Conservation (phyloP, 805 yeast species). For the Wickerhamiella qilinensis region DNA sequence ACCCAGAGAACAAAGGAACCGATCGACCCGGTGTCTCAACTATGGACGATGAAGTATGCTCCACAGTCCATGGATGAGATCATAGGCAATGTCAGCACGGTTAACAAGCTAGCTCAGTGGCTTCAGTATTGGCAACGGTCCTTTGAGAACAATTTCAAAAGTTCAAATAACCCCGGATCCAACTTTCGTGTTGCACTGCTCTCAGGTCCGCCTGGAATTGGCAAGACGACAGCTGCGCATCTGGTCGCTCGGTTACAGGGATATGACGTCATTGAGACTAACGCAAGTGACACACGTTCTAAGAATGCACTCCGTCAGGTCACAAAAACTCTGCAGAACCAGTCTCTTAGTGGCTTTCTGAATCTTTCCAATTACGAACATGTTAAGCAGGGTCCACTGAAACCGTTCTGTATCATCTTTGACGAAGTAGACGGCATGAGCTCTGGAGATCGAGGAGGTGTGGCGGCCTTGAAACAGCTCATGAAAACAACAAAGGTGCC, state of each 20-base stretch:
- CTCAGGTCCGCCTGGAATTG: slow-evolving; percentile 90
- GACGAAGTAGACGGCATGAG: slow-evolving; percentile 99
- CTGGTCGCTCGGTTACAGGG: slow-evolving; percentile 66
- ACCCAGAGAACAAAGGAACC: not conserved
- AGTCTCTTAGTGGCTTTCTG: slow-evolving; percentile 71
- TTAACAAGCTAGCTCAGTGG: slow-evolving; percentile 58
- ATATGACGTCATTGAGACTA: slow-evolving; percentile 66
- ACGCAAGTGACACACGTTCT: slow-evolving; percentile 81
- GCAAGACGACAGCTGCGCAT: slow-evolving; percentile 86
- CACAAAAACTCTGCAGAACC: slow-evolving; percentile 57
- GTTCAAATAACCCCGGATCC: slow-evolving; percentile 44
- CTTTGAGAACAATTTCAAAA: slow-evolving; percentile 37
- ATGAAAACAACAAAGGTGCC: slow-evolving; percentile 81
- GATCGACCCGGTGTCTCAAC: slow-evolving; percentile 21
- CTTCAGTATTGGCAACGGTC: slow-evolving; percentile 54
- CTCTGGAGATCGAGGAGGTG: slow-evolving; percentile 98
- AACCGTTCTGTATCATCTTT: slow-evolving; percentile 67
- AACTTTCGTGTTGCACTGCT: slow-evolving; percentile 68
- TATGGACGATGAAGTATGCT: slow-evolving; percentile 92
- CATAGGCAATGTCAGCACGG: slow-evolving; percentile 78
- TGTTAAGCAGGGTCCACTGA: slow-evolving; percentile 18
- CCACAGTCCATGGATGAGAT: slow-evolving; percentile 62
- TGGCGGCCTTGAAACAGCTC: slow-evolving; percentile 78
- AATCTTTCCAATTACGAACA: slow-evolving; percentile 26
- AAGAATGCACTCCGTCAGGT: slow-evolving; percentile 60